Base-by-base conservation (phyloP, 306 rosid genomes). In the Malus asiatica region DNA sequence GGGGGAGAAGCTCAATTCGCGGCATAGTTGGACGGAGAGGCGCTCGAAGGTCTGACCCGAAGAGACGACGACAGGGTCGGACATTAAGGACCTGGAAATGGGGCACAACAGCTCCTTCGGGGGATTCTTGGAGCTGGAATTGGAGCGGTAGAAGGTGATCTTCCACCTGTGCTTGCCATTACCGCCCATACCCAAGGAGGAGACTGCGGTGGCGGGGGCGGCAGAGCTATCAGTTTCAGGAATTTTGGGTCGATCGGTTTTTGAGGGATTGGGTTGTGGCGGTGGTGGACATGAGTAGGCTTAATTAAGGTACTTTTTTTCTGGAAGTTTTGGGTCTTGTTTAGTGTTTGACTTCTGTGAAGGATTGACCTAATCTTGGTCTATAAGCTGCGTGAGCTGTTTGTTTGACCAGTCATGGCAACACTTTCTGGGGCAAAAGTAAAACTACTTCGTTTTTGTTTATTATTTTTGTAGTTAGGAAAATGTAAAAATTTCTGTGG, bases 31-130 rank as follows among this genome's bases (percentile, higher is more conserved):
- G 13, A 87, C 91, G 35, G 88, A 71, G 65, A 87, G 51, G 12
- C 99, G 92, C 69, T 96, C 99, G 76, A 89, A 96, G 27, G 99
- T 92, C 64, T 96, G 98, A 10, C 98, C 98, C 8, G 99, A 90
- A 38, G 96, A 29, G 22, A 92, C 93, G 19, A 96, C 89, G 8
- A 96, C 98, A 3, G 98, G 99, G 90, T 96, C 98, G 38, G 89
- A 89, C 98, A 96, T 92, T 71, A 96, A 66, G 1, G 84, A 76
- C 0, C 88, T 86, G n/a, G 93, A 79, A 71, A 96, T 86, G 0
- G 88, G 90, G 78, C 99, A 96, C 4, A 86, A 29, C 62, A 88
- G 87, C 53, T 96, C 99, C 25, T 82, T 79, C 0, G 92, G 96
- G 15, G 92, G 85, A 0, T 76, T 84, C 52, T 72, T 88, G 0